These are phyloP conservation scores for Sinapis alba DNA, from an alignment of 441 rosid genomes.

Conservation along the genomic window DNA sequence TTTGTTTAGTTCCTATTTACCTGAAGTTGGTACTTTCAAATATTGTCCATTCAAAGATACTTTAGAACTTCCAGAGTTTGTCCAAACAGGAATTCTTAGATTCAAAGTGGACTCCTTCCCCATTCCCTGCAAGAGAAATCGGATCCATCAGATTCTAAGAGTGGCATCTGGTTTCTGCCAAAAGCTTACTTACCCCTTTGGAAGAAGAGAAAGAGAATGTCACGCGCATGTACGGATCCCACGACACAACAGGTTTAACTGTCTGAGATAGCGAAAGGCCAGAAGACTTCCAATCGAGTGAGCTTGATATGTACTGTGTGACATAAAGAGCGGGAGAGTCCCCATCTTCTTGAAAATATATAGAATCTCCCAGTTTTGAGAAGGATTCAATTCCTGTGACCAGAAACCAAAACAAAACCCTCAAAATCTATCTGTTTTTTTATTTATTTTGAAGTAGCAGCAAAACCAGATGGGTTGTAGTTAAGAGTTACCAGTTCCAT, in stretches of 20 bases:
- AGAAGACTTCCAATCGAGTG: constrained; percentile 82
- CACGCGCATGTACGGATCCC: constrained; percentile 70
- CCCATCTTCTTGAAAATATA: constrained; percentile 87
- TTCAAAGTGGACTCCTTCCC: constrained; percentile 62
- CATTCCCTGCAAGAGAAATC: constrained; percentile 47
- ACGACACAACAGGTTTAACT: constrained; percentile 73
- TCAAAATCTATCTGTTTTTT: not conserved
- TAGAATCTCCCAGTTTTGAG: constrained; percentile 96
- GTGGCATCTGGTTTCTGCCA: not conserved
- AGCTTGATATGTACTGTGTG: constrained; percentile 82
- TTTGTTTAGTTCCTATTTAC: constrained; percentile 33
- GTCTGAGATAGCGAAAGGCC: constrained; percentile 58
- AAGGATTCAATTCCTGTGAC: constrained; percentile 82
- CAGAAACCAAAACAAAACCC: constrained; percentile 1
- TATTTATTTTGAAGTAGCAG: not conserved
- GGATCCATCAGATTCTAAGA: constrained; percentile 17
- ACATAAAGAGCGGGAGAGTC: constrained; percentile 71
- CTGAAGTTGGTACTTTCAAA: constrained; percentile 62
- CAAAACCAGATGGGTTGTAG: constrained; percentile 8
- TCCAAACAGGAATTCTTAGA: constrained; percentile 80
- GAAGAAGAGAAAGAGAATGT: constrained; percentile 53
- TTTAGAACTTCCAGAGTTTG: constrained; percentile 53
- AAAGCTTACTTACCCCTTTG: constrained; percentile 53
- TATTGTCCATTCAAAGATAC: constrained; percentile 60
- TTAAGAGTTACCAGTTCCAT: constrained; percentile 74